Percentiles rank a stretch among this genome's conserved stretches.
Conservation (phyloP, 75 land plant genomes). For the Cunninghamia lanceolata region DNA sequence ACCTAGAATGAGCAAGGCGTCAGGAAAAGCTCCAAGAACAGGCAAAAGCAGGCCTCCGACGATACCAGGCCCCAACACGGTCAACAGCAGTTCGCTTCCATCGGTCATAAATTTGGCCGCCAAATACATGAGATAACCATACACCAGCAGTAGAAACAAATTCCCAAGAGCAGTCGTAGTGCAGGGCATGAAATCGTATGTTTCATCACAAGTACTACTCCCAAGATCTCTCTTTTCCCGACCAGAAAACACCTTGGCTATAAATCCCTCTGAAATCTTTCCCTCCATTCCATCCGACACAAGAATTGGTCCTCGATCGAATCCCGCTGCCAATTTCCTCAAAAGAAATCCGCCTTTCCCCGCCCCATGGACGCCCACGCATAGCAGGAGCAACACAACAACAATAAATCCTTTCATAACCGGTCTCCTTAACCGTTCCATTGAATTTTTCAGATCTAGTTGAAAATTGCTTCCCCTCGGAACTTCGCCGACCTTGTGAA, state of each 20-base stretch:
- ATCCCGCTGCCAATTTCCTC: background rate
- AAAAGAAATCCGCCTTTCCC: background rate
- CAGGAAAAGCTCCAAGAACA: constrained; percentile 80
- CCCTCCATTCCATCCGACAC: background rate
- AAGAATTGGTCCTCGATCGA: background rate
- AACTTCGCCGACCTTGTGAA: no score
- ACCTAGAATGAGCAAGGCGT: constrained; percentile 72
- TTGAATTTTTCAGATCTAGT: no score
- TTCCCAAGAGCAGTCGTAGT: constrained; percentile 53
- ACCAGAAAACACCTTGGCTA: background rate
- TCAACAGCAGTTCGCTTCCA: constrained; percentile 77
- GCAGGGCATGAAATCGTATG: constrained; percentile 78
- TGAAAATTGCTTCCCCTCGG: no score
- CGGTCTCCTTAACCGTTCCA: no score
- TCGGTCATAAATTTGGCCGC: constrained; percentile 56
- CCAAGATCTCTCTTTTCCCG: no score
- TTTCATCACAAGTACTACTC: constrained; percentile 43
- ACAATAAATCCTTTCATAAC: background rate
- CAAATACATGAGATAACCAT: no score
- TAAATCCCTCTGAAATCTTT: background rate
- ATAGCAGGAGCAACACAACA: background rate
- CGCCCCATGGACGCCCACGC: background rate
- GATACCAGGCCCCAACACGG: constrained; percentile 70
- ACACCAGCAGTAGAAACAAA: no score
- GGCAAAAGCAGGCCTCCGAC: constrained; percentile 87